Evolutionary conservation across 169 alveolate species (phyloP), one percentile per base, ranked within the genome.

Genomic region (Miamiensis avidus): DNA sequence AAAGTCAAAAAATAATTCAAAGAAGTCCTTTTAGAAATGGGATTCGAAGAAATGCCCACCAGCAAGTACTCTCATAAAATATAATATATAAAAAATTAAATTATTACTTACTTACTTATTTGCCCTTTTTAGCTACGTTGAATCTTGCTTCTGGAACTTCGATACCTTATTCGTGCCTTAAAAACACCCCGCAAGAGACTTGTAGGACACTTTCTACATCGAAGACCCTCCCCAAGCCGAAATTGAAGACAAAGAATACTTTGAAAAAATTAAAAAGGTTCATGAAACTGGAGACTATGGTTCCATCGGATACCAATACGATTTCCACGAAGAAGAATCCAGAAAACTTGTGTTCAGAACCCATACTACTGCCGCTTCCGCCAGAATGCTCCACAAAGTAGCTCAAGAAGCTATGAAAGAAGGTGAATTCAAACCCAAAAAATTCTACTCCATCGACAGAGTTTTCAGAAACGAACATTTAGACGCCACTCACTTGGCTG

Each of bases 401-500:
- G 99, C 99, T 25, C 97, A 98, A 89, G 97, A 98, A 84, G 95
- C 94, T 83, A 92, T 96, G 75, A 87, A 91, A 90, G 94, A 91
- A 69, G 94, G 91, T 83, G 90, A 89, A 76, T 94, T 93, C 87
- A 89, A 94, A 81, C 99, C 99, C 27, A 95, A 96, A 94, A 98
- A 97, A 95, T 99, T 95, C 94, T 99, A 98, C 95, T 97, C 99
- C 74, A 98, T 99, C 82, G 99, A 99, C 94, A 95, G 99, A 75
- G 99, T 99, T 30, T 99, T 99, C 96, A 95, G 99, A 87, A 99
- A 99, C 92, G 99, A 99, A 92, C 97, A 98, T 75, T 95, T 99
- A 34, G 99, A 99, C 91, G 99, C 99, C 29, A 99, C 99, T 11
- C 99, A 99, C 93, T 95, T 99, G 76, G 99, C 99, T 32, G 99